Evolutionary conservation across 345 rosid genomes (phyloP), one percentile per base, ranked within the genome.

Genomic region (Populus ilicifolia): DNA sequence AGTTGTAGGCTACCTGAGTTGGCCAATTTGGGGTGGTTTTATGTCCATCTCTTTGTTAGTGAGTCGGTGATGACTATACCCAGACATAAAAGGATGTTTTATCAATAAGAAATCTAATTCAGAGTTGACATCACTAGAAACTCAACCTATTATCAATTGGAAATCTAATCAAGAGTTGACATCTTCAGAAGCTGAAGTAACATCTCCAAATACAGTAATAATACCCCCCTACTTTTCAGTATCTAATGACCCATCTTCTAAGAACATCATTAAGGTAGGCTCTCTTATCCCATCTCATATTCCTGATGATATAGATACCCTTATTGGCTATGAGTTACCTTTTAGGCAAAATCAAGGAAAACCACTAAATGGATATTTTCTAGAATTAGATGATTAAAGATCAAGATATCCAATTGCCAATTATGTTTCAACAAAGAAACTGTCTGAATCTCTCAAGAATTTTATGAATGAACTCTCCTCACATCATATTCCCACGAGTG

Each of bases 371-470:
- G 6, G 5, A 6, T 74, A 74, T 10, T 74, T 39, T 5, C 59
- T 41, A 9, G 17, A 74, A 33, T 14, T 18, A 21, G 54, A 43
- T 8, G n/a, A 6, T 3, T 29, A 35, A 2, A 41, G 18, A 38
- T 35, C 35, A n/a, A 73, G 25, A 27, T 73, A 73, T 10, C 54
- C 67, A 10, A 73, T 73, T 61, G 50, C 68, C 10, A 56, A 73
- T 16, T 18, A 73, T 61, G 25, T 73, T 10, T 35, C 36, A 1
- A 73, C 56, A 35, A 5, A n/a, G 63, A 35, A 61, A 43, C 0
- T 73, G 1, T 43, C 50, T 0, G 13, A 59, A 27, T 50, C 56
- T 20, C 68, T 73, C 2, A 73, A 61, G 69, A 39, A 8, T 0
- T 73, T 73, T 16, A 5, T 27, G 0, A 29, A 61, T 2, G 39